Base-by-base conservation (phyloP, 257 asterid species). In the Linaria vulgaris region DNA sequence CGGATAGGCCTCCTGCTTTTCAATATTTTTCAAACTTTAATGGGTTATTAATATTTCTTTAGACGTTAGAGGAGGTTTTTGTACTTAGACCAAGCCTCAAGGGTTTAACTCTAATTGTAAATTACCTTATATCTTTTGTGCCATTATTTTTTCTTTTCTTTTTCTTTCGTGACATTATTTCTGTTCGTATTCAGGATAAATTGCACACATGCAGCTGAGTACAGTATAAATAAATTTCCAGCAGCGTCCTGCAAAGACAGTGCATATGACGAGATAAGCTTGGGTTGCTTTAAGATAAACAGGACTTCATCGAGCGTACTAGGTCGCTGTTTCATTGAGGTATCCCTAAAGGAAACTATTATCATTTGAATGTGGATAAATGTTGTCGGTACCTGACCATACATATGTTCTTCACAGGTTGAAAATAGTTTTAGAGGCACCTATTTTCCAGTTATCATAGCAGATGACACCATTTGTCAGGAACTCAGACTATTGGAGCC, bases 251-350 rank as follows among this genome's bases (percentile, higher is more conserved):
- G 69, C 71, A 77, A 64, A 59, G 77, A 60, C 30, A 55, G 75
- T 49, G 63, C 69, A 12, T 63, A 46, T 69, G 87, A 85, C 44
- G 85, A 80, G 78, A 78, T 87, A 58, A 69, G 65, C 67, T 64
- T 85, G 80, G 72, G 62, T 51, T 64, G 75, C 62, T 87, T 90
- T 69, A 79, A 68, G 73, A 70, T 87, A 44, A 41, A 68, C 41
- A 69, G 73, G 22, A 56, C 75, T 47, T 60, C 76, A 69, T 59
- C 85, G 45, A 37, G 57, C 43, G 31, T 30, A 27, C 76, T 87
- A 8, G 91, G 97, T n/a, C 97, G 97, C 50, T 81, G 87, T 78
- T 90, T 79, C 82, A 80, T 90, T 55, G 97, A 90, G 97, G 96
- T 90, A 74, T 25, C 56, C 56, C 25, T 61, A 25, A 24, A 49